These are phyloP conservation scores for Melaleuca quinquenervia DNA, from an alignment of 345 rosid genomes.

Conservation along the genomic window DNA sequence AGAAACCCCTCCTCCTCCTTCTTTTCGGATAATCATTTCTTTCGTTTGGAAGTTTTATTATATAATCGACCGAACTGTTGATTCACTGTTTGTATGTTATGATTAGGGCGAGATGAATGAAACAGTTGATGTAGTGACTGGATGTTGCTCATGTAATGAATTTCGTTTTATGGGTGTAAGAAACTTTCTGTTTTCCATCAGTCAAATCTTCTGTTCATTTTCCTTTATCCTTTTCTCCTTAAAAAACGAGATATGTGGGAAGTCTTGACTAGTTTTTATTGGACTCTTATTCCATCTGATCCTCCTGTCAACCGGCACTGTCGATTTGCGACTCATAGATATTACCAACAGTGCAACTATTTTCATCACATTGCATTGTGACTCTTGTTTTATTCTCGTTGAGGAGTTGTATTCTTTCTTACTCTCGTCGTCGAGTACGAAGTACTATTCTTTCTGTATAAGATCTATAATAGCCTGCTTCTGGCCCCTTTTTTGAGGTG, in stretches of 20 bases:
- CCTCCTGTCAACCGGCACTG: background rate
- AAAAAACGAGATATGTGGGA: background rate
- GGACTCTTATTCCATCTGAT: background rate
- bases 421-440: too few relatives aligned
- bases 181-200: background rate
- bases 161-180: background rate
- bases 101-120: background rate
- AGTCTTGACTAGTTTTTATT: background rate
- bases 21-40: background rate
- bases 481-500: too few relatives aligned
- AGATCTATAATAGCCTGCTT: too few relatives aligned
- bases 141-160: background rate
- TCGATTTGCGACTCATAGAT: background rate
- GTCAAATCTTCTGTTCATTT: background rate
- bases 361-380: background rate
- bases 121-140: background rate
- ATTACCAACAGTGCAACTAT: background rate
- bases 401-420: background rate
- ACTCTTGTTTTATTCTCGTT: background rate
- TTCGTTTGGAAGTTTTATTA: background rate
- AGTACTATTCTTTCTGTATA: too few relatives aligned
- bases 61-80: background rate
- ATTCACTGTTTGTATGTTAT: background rate
- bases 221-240: background rate
- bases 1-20: background rate